Percentiles rank a stretch among this genome's conserved stretches.
These are phyloP conservation scores for Lentinula lateritia DNA, from an alignment of 768 basidiomycete genomes.

Conservation along the genomic window DNA sequence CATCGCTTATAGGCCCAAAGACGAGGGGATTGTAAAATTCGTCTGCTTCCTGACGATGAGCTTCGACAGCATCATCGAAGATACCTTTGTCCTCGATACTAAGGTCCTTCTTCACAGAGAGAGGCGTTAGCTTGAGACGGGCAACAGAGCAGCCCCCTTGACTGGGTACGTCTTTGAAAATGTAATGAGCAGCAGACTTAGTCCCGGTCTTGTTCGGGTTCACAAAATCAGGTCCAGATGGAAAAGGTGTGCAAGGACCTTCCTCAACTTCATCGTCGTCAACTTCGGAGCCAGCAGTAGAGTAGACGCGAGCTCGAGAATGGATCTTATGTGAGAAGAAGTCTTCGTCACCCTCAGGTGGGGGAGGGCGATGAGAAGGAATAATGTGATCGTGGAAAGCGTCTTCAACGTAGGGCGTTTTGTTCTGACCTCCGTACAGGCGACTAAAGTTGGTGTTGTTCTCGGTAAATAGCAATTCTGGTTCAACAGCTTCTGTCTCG, in stretches of 20 bases:
- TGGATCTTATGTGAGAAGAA: constrained; percentile 48
- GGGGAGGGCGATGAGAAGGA: constrained; percentile 69
- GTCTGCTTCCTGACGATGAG: constrained; percentile 87
- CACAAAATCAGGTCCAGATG: constrained; percentile 54
- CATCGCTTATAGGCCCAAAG: constrained; percentile 82
- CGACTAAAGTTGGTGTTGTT: constrained; percentile 96
- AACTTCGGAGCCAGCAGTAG: constrained; percentile 31
- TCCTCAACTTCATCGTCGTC: constrained; percentile 36
- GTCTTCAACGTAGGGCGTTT: constrained; percentile 84
- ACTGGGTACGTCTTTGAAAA: constrained; percentile 80
- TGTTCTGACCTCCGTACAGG: constrained; percentile 85
- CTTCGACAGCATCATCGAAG: constrained; percentile 88
- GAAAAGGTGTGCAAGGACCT: constrained; percentile 59
- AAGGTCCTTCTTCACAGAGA: constrained; percentile 64
- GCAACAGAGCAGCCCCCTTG: constrained; percentile 94
- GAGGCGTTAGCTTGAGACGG: constrained; percentile 85
- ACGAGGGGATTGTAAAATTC: constrained; percentile 88
- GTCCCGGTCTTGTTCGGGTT: constrained; percentile 87
- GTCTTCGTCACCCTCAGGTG: constrained; percentile 37
- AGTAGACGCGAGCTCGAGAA: constrained; percentile 33
- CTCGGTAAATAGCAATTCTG: constrained; percentile 90
- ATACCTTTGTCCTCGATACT: constrained; percentile 80
- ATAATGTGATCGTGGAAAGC: constrained; percentile 99
- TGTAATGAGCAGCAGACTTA: constrained; percentile 90
- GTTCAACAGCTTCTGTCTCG: constrained; percentile 65